Conservation (phyloP, 768 basidiomycete genomes). For the Leucocoprinus leucothites region DNA sequence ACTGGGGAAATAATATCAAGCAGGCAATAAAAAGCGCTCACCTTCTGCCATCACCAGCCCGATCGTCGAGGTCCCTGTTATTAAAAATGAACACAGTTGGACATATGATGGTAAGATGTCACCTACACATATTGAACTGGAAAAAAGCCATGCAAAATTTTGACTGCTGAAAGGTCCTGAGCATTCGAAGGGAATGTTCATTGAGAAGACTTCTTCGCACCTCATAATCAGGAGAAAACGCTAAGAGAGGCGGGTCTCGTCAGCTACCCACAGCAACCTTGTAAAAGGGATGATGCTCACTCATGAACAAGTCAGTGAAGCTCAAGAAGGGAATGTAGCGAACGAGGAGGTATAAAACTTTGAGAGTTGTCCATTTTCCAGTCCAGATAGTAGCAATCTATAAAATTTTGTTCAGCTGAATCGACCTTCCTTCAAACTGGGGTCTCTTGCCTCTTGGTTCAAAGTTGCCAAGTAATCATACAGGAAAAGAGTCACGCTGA, state of each 20-base stretch:
- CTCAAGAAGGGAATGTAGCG: slow-evolving; percentile 6
- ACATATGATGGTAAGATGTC: not conserved
- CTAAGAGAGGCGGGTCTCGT: not conserved
- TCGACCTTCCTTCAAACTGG: not conserved
- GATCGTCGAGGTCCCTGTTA: not conserved
- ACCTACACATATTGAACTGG: slow-evolving; percentile 1
- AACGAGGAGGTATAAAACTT: not conserved
- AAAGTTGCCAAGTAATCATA: not conserved
- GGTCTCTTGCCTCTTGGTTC: not conserved
- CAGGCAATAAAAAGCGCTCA: not conserved
- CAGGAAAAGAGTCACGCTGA: not conserved
- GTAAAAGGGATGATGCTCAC: too few relatives aligned
- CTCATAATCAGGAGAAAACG: not conserved
- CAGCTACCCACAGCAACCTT: too few relatives aligned
- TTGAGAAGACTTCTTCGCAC: not conserved
- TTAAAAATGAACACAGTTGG: not conserved
- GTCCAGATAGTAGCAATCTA: not conserved
- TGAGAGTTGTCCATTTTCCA: slow-evolving; percentile 8
- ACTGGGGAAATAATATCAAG: too few relatives aligned
- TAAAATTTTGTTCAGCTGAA: not conserved
- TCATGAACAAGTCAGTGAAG: not conserved
- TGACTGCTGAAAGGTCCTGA: not conserved
- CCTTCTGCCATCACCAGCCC: not conserved
- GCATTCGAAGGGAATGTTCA: not conserved
- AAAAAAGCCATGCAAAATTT: not conserved